Percentiles rank a stretch among this genome's conserved stretches.
These are phyloP conservation scores for Apodospora peruviana DNA, from an alignment of 495 filamentous ascomycete genomes.

Conservation along the genomic window DNA sequence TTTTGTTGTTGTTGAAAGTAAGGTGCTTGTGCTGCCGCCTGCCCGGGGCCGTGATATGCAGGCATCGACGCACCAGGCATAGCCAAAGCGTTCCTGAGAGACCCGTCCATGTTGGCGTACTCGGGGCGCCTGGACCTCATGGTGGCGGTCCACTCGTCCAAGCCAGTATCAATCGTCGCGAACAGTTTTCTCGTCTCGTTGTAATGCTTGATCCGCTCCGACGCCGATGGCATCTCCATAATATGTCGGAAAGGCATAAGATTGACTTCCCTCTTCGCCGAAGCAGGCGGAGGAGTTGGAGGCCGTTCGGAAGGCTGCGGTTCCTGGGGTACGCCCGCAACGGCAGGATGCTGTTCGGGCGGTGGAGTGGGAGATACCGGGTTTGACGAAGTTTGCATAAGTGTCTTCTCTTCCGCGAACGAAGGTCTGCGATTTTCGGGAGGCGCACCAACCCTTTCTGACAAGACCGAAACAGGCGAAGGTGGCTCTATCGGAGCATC, in stretches of 20 bases:
- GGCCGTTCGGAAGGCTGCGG: no score
- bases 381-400: slow-evolving; percentile 23
- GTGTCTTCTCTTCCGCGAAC: slow-evolving; percentile 39
- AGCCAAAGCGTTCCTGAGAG: slow-evolving; percentile 12
- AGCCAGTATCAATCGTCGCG: slow-evolving; percentile 63
- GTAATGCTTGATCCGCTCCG: slow-evolving; percentile 64
- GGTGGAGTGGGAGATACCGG: slow-evolving; percentile 26
- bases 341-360: slow-evolving; percentile 33
- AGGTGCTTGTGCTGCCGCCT: slow-evolving; percentile 30
- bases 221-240: slow-evolving; percentile 50
- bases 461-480: slow-evolving; percentile 28
- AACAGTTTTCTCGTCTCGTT: slow-evolving; percentile 65
- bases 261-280: slow-evolving; percentile 25
- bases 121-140: slow-evolving; percentile 34
- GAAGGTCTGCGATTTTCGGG: slow-evolving; percentile 21
- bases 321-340: slow-evolving; percentile 3
- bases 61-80: slow-evolving; percentile 27
- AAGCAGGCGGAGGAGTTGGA: not conserved
- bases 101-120: slow-evolving; percentile 23
- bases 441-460: slow-evolving; percentile 9
- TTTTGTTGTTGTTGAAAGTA: slow-evolving; percentile 45
- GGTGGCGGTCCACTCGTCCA: slow-evolving; percentile 64
- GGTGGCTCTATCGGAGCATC: slow-evolving; percentile 23
- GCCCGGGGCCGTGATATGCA: slow-evolving; percentile 15
- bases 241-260: slow-evolving; percentile 66